Percentiles rank a stretch among this genome's conserved stretches.
Evolutionary conservation across 2,329 filamentous ascomycete genomes (phyloP).

Genomic region (Neopestalotiopsis sp.): DNA sequence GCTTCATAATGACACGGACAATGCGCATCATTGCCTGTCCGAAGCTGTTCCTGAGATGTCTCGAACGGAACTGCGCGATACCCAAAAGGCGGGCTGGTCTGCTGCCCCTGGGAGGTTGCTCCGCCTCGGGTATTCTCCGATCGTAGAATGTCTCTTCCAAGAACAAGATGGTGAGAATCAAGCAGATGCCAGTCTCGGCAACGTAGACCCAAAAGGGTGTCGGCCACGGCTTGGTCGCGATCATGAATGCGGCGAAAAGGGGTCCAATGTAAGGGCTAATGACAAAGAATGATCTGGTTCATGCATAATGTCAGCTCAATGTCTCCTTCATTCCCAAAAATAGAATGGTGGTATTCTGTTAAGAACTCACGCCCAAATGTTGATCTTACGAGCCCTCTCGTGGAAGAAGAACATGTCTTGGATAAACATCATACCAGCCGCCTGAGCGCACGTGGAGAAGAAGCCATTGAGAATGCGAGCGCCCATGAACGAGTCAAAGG

Average conservation of each 20-base stretch:
- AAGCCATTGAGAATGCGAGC: constrained; percentile 54
- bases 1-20: constrained; percentile 44
- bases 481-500: constrained; percentile 52
- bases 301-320: constrained; percentile 6
- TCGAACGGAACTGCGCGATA: constrained; percentile 39
- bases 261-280: constrained; percentile 51
- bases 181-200: constrained; percentile 40
- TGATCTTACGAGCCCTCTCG: constrained; percentile 55
- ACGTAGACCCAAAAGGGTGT: constrained; percentile 54
- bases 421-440: constrained; percentile 55
- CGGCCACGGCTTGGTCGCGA: constrained; percentile 49
- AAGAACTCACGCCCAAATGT: constrained; percentile 47
- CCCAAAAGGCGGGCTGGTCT: constrained; percentile 35
- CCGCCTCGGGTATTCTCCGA: constrained; percentile 39
- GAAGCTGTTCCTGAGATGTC: constrained; percentile 44
- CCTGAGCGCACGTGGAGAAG: constrained; percentile 51
- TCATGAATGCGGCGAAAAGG: constrained; percentile 52
- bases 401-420: constrained; percentile 67
- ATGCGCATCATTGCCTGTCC: constrained; percentile 44
- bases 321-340: neutral
- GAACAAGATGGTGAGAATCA: constrained; percentile 46
- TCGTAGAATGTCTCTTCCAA: constrained; percentile 57
- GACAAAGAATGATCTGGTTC: constrained; percentile 40
- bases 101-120: constrained; percentile 41
- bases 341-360: neutral